Evolutionary conservation across 2,329 filamentous ascomycete species (phyloP).

Genomic region (Paraphaeosphaeria sporulosa): DNA sequence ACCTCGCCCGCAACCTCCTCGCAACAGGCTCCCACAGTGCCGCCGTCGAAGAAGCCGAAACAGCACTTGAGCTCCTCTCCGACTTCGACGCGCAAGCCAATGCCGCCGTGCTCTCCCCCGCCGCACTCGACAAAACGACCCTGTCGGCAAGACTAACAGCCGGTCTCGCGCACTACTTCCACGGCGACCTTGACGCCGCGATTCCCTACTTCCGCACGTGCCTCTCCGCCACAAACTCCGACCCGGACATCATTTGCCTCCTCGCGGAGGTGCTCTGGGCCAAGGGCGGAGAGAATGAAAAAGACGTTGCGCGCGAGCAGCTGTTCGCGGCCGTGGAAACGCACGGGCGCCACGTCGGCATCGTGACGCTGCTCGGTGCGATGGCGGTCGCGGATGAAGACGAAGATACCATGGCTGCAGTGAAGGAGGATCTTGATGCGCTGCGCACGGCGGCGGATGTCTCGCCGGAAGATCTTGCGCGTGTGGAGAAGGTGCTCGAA

Average conservation of each 20-base stretch:
- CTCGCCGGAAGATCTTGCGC: slow-evolving; percentile 70
- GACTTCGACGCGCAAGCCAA: slow-evolving; percentile 65
- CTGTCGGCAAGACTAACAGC: slow-evolving; percentile 87
- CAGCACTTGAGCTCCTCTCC: slow-evolving; percentile 78
- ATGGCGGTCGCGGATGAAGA: slow-evolving; percentile 85
- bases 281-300: slow-evolving; percentile 76
- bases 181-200: slow-evolving; percentile 69
- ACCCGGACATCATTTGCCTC: slow-evolving; percentile 85
- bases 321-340: slow-evolving; percentile 82
- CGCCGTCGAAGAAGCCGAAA: slow-evolving; percentile 81
- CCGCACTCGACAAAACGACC: slow-evolving; percentile 73
- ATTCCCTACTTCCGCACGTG: slow-evolving; percentile 82
- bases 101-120: slow-evolving; percentile 63
- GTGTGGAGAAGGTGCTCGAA: slow-evolving; percentile 78
- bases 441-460: slow-evolving; percentile 71
- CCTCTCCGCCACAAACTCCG: slow-evolving; percentile 75
- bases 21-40: slow-evolving; percentile 69
- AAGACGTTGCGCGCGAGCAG: slow-evolving; percentile 77
- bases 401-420: slow-evolving; percentile 79
- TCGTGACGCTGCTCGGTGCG: slow-evolving; percentile 81
- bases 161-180: slow-evolving; percentile 82
- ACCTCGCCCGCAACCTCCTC: slow-evolving; percentile 84
- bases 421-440: slow-evolving; percentile 76
- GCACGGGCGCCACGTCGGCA: slow-evolving; percentile 77
- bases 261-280: slow-evolving; percentile 94